A percentile compares a stretch with the other conserved stretches of the same genome.
These are phyloP conservation scores for Phaeosphaeriaceae sp. DNA, from an alignment of 2,329 filamentous ascomycete species.

Conservation along the genomic window DNA sequence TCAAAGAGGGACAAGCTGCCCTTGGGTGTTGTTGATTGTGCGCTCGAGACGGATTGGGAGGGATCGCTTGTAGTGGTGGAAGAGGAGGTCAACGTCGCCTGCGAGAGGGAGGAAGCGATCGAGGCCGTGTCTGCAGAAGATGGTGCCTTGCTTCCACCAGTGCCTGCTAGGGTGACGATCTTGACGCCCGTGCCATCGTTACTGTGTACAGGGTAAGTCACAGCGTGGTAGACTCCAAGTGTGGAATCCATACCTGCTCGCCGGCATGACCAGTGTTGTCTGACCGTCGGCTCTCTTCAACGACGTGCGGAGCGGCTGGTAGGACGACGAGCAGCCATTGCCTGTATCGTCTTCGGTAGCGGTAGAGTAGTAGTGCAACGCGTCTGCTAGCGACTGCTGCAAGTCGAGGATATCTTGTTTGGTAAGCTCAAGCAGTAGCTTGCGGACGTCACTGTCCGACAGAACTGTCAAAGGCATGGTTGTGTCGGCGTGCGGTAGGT, in stretches of 20 bases:
- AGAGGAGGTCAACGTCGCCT: slow-evolving; percentile 26
- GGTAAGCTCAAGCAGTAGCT: slow-evolving; percentile 63
- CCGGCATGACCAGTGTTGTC: slow-evolving; percentile 73
- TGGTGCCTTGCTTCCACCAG: slow-evolving; percentile 32
- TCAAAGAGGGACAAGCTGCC: slow-evolving; percentile 69
- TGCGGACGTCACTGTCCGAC: slow-evolving; percentile 63
- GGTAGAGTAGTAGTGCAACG: slow-evolving; percentile 71
- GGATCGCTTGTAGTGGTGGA: slow-evolving; percentile 24
- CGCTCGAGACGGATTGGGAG: slow-evolving; percentile 25
- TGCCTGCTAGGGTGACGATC: slow-evolving; percentile 64
- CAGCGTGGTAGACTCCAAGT: background rate
- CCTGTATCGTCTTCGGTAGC: slow-evolving; percentile 62
- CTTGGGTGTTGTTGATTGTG: slow-evolving; percentile 56
- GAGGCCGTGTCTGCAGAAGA: slow-evolving; percentile 31
- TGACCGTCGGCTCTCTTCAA: slow-evolving; percentile 68
- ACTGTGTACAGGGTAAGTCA: slow-evolving; percentile 37
- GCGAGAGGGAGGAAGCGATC: slow-evolving; percentile 42
- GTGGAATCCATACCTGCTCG: slow-evolving; percentile 48
- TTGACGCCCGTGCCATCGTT: slow-evolving; percentile 69
- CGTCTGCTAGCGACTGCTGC: slow-evolving; percentile 65
- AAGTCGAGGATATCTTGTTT: slow-evolving; percentile 66
- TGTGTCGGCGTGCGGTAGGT: too few relatives aligned
- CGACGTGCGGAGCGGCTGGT: slow-evolving; percentile 68
- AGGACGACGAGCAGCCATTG: slow-evolving; percentile 64
- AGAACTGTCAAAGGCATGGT: slow-evolving; percentile 69